These are phyloP conservation scores for Fusarium sp. DNA, from an alignment of 2,329 filamentous ascomycete genomes.

Conservation along the genomic window DNA sequence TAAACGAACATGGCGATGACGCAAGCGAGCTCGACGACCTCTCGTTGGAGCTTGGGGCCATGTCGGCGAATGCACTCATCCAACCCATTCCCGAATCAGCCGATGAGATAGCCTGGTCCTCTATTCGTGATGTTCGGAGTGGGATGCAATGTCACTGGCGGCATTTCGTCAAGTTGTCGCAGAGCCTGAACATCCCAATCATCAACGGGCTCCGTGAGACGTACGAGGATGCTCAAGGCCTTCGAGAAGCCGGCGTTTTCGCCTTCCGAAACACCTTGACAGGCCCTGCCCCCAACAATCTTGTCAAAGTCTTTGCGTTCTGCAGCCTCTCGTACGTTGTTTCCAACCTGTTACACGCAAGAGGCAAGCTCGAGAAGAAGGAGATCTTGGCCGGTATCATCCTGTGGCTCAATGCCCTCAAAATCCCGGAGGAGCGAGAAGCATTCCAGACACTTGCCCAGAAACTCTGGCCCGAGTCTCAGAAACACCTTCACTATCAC, in stretches of 20 bases:
- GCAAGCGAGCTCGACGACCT: too few relatives aligned
- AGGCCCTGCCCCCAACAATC: background rate
- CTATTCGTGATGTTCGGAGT: slow-evolving; percentile 12
- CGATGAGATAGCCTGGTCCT: slow-evolving; percentile 7
- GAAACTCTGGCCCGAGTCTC: slow-evolving; percentile 38
- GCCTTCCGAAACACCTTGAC: slow-evolving; percentile 35
- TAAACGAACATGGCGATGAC: too few relatives aligned
- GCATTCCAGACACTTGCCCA: slow-evolving; percentile 13
- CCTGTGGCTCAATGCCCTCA: slow-evolving; percentile 26
- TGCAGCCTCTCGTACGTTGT: slow-evolving; percentile 36
- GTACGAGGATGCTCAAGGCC: slow-evolving; percentile 18
- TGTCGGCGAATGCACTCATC: too few relatives aligned
- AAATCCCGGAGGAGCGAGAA: slow-evolving; percentile 6
- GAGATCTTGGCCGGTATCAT: slow-evolving; percentile 28
- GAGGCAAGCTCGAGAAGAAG: background rate
- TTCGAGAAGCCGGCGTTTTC: slow-evolving; percentile 26
- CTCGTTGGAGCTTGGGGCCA: too few relatives aligned
- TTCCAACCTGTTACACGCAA: slow-evolving; percentile 4
- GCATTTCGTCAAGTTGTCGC: background rate
- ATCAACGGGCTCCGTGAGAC: slow-evolving; percentile 12
- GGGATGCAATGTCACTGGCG: slow-evolving; percentile 19
- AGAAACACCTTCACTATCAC: too few relatives aligned
- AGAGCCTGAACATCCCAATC: background rate
- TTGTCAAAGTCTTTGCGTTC: slow-evolving; percentile 31
- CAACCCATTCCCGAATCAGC: too few relatives aligned